Base-by-base conservation (phyloP, 345 rosid species). In the Syzygium aqueum region DNA sequence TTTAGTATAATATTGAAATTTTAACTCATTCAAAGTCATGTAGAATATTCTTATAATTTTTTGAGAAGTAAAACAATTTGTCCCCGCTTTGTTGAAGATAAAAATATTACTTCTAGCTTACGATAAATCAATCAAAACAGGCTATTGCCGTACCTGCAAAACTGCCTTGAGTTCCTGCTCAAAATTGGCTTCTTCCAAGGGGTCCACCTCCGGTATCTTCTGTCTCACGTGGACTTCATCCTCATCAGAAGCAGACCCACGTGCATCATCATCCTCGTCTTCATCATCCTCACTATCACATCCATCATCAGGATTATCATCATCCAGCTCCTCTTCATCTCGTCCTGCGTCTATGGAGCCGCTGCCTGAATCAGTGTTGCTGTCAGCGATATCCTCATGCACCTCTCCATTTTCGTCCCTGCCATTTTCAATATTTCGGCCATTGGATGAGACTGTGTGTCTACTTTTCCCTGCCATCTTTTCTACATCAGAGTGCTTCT, bases 111-210 rank as follows among this genome's bases (percentile, higher is more conserved):
- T 54, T 23, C 22, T 85, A 46, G 51, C 30, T 19, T 27, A 89
- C 50, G 25, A 3, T 27, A 77, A 87, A 82, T 30, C 40, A 86
- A 59, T 67, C 78, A 23, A 33, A 67, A 17, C 6, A 7, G 46
- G 46, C 25, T 73, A 8, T 73, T 73, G 80, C 33, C 94, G 90
- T 94, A 91, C 99, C 96, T 97, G 99, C 91, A 97, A 90, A 61
- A 96, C 96, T 89, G 99, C 99, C 91, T 93, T 92, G 59, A 98
- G 93, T 91, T 96, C 99, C 95, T 92, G 93, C 86, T 96, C 99
- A 90, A 98, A 98, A 91, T 90, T 93, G 2, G 94, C 96, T 83
- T 90, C 91, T 91, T 98, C 99, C 89, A 88, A 91, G 86, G 96
- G 99, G 88, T 98, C 97, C 59, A 94, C 95, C 88, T 94, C 94